Conservation (phyloP, 2,329 filamentous ascomycete genomes). For the Myrmaecium sp. region DNA sequence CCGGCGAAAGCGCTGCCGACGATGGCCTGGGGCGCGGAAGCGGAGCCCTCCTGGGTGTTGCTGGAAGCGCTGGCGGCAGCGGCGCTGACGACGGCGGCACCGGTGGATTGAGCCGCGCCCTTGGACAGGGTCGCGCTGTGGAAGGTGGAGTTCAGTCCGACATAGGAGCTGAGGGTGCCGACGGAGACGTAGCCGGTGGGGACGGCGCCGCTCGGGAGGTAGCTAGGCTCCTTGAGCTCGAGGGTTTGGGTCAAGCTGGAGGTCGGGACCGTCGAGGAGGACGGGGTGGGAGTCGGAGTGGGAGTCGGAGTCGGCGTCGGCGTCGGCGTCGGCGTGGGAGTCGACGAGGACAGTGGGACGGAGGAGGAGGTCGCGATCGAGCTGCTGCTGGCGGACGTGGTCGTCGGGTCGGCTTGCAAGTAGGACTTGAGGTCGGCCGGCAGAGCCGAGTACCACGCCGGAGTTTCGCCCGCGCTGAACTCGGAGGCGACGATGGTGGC, state of each 20-base stretch:
- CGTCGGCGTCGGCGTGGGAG: not conserved
- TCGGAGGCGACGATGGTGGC: constrained; percentile 25
- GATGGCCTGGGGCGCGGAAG: constrained; percentile 19
- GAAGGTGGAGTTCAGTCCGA: constrained; percentile 10
- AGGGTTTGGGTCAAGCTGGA: constrained; percentile 7
- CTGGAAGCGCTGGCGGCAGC: constrained; percentile 8
- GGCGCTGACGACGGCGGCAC: constrained; percentile 5
- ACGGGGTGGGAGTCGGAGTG: constrained; percentile 6
- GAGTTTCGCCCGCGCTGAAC: constrained; percentile 25
- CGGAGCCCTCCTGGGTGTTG: constrained; percentile 12
- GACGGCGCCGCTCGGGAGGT: constrained; percentile 6
- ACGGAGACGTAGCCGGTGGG: constrained; percentile 8
- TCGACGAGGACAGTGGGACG: not conserved
- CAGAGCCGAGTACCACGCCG: constrained; percentile 28
- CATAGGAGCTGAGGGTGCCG: constrained; percentile 8
- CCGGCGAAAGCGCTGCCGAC: constrained; percentile 24
- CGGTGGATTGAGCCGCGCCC: constrained; percentile 1
- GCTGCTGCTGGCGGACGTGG: no score
- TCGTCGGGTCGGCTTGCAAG: constrained; percentile 11
- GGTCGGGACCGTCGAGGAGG: constrained; percentile 7
- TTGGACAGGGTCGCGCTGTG: constrained; percentile 2
- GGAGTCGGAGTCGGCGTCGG: constrained; percentile 3
- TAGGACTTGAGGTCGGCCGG: constrained; percentile 28
- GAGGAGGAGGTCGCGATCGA: not conserved
- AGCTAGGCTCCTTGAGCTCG: constrained; percentile 5